Base-by-base conservation (phyloP, 2,329 filamentous ascomycete species). In the Cadophora sp. region DNA sequence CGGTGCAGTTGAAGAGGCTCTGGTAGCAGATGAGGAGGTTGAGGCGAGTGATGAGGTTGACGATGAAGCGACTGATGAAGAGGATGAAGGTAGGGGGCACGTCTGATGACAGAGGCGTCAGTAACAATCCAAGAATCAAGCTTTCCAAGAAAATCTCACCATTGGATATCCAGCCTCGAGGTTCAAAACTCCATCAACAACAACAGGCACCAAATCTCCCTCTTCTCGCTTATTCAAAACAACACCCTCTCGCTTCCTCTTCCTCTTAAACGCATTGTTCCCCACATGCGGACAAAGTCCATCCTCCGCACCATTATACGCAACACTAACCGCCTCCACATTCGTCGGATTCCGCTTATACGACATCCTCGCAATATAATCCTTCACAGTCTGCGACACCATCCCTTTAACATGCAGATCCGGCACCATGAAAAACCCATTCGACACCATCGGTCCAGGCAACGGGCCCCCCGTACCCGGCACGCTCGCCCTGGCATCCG, bases 331-430 rank as follows among this genome's bases (percentile, higher is more conserved):
- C 4, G 55, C 29, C 7, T 58, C 34, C 2, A 48, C 5, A 4
- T 24, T 6, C 7, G 5, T 22, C 2, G 24, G n/a, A 51, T 37
- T 53, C 7, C 46, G 59, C 11, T 34, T 55, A 37, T 48, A 63
- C 11, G 26, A 2, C 48, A 67, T 62, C 3, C 19, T 19, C 1
- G 12, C 50, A 7, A 67, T 27, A 40, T 62, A 67, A 16, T 67
- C 48, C 14, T 58, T 67, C 22, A 67, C 58, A 4, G 29, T 40
- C 19, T 56, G 22, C 2, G 59, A 19, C 5, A 67, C 65, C 22
- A 24, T 26, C 8, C 65, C 65, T n/a, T 63, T 67, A n/a, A 27
- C n/a, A n/a, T 67, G 50, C 1, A 67, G 29, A 31, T 67, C 59
- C 4, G 40, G 48, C 11, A 27, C 58, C 19, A 61, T 46, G 24